Evolutionary conservation across 2,329 filamentous ascomycete genomes (phyloP), one percentile per base, ranked within the genome.

Genomic region (Lachnellula arida): DNA sequence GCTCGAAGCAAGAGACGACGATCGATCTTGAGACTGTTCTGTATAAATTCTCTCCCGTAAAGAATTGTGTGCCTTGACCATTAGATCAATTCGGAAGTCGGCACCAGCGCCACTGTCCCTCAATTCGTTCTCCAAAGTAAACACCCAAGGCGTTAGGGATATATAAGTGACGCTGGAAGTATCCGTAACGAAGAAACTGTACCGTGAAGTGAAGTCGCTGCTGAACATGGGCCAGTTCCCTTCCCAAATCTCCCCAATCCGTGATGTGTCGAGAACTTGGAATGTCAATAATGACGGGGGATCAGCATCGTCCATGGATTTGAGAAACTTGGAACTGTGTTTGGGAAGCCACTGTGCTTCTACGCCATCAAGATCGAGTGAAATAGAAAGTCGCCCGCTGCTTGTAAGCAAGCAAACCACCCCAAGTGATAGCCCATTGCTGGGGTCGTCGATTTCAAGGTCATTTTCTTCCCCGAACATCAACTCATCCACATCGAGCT

Each of bases 401-500:
- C 78, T 81, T 1, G 82, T 82, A 1, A 86, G 72, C 8, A 86
- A 69, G 64, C 83, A 86, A 46, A 87, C 67, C 34, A 86, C 73
- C 4, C 80, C 75, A 25, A 86, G 71, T 1, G 84, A 87, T 17
- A 86, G 70, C 4, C 84, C 84, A 60, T 84, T 81, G 54, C 85
- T 81, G 9, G 76, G 74, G 17, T 80, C 77, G 35, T 82, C 81
- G 47, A 80, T 67, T 17, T 84, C 81, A 19, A 85, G 62, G 39
- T 84, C 80, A n/a, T 82, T 78, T 1, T 86, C 83, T 62, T 86
- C 83, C n/a, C 81, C 83, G 66, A 77, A 73, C 78, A 85, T 84
- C 4, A 86, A 70, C 34, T 84, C 81, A 6, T 80, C 78, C 0
- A 77, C 78, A 58, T 85, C 80, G 2, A 83, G 74, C 69, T 82